phyloP scores from a whole-genome alignment of 2,329 filamentous ascomycete genomes.

The Calonectria montana region DNA sequence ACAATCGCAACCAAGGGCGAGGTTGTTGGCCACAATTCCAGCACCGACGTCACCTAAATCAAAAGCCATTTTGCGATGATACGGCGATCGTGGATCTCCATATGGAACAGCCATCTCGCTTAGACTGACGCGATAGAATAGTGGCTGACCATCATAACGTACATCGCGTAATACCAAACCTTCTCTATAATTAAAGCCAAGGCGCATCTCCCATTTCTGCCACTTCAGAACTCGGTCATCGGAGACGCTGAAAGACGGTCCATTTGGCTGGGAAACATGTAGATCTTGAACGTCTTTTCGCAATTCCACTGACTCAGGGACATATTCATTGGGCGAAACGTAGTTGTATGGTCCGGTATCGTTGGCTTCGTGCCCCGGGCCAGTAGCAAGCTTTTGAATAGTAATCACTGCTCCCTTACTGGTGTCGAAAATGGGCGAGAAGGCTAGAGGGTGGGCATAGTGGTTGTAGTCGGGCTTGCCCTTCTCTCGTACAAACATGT shows the following conservation, averaged over 20 bases:
- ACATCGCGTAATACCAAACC: slow-evolving; percentile 18
- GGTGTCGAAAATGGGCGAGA: slow-evolving; percentile 17
- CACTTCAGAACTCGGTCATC: slow-evolving; percentile 17
- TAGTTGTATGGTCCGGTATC: background rate
- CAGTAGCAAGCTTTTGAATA: slow-evolving; percentile 8
- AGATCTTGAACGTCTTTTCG: slow-evolving; percentile 7
- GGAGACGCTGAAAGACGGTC: slow-evolving; percentile 17
- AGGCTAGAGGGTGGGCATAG: slow-evolving; percentile 16
- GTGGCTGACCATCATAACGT: slow-evolving; percentile 20
- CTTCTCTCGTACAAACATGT: slow-evolving; percentile 25
- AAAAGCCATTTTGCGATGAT: slow-evolving; percentile 60
- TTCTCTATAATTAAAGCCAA: slow-evolving; percentile 24
- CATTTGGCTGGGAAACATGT: slow-evolving; percentile 14
- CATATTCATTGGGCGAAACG: slow-evolving; percentile 11
- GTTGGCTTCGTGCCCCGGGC: background rate
- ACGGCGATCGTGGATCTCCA: slow-evolving; percentile 10
- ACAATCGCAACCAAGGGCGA: slow-evolving; percentile 73
- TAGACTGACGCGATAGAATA: slow-evolving; percentile 23
- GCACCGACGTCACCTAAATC: slow-evolving; percentile 76
- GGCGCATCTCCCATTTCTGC: slow-evolving; percentile 27
- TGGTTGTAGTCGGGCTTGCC: slow-evolving; percentile 23
- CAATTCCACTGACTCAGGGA: slow-evolving; percentile 7
- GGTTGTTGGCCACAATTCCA: slow-evolving; percentile 73
- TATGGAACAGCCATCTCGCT: slow-evolving; percentile 21
- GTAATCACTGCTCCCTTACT: background rate